These are phyloP conservation scores for Solanum paucissectum DNA, from an alignment of 257 asterid species.

Conservation along the genomic window DNA sequence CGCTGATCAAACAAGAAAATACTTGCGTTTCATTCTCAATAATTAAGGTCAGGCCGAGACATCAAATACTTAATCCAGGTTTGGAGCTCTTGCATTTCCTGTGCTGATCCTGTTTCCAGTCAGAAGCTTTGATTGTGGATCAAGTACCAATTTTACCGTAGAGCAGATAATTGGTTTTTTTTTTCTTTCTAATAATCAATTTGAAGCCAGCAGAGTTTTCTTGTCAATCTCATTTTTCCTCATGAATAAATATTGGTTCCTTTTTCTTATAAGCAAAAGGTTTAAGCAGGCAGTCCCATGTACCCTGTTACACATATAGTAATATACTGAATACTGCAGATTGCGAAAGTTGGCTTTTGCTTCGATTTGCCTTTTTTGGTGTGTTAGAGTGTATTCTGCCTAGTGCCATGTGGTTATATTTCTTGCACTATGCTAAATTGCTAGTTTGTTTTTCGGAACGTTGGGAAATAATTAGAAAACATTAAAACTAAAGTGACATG, in stretches of 20 bases:
- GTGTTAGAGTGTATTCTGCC: background rate
- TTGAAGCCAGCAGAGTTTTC: background rate
- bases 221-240: background rate
- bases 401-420: background rate
- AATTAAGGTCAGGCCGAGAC: constrained; percentile 24
- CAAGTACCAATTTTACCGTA: background rate
- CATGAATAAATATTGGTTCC: background rate
- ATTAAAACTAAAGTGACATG: background rate
- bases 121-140: background rate
- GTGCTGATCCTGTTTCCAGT: background rate
- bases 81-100: constrained; percentile 17
- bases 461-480: background rate
- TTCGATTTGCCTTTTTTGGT: background rate
- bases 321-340: background rate
- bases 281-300: background rate
- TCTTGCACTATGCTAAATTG: background rate
- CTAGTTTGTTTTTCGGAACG: background rate
- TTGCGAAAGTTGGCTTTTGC: background rate
- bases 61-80: constrained; percentile 26
- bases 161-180: background rate
- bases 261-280: background rate
- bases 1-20: constrained; percentile 8
- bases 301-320: background rate
- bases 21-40: constrained; percentile 25
- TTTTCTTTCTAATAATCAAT: background rate